Evolutionary conservation across 495 filamentous ascomycete species (phyloP).

Genomic region (Penicillium bovifimosum): DNA sequence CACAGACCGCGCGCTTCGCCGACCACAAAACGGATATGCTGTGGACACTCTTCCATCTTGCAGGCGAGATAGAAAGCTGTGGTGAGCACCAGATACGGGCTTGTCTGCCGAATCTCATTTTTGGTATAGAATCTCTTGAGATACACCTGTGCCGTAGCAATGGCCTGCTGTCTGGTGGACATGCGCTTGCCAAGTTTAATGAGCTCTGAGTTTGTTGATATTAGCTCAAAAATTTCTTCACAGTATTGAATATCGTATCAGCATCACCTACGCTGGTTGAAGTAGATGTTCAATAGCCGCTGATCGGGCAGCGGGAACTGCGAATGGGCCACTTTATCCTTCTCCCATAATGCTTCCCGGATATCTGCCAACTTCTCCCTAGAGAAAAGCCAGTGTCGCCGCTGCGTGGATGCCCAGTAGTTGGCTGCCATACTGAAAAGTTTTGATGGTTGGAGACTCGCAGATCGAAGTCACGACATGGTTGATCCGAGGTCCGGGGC

Average conservation of each 20-base stretch:
- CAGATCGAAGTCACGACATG: constrained; percentile 1
- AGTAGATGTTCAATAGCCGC: constrained; percentile 82
- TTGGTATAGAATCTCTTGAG: constrained; percentile 89
- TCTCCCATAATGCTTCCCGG: constrained; percentile 66
- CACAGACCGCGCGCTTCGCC: constrained; percentile 81
- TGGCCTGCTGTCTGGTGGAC: constrained; percentile 76
- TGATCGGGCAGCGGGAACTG: constrained; percentile 77
- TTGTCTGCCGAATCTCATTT: constrained; percentile 86
- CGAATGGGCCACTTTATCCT: constrained; percentile 62
- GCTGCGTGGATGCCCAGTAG: constrained; percentile 94
- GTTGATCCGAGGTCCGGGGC: neutral
- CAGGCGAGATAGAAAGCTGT: constrained; percentile 93
- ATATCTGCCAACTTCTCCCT: constrained; percentile 67
- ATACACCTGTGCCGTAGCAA: constrained; percentile 94
- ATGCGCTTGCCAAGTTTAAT: constrained; percentile 74
- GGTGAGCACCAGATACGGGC: constrained; percentile 84
- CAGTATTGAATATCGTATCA: neutral
- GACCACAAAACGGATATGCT: constrained; percentile 86
- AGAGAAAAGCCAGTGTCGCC: constrained; percentile 83
- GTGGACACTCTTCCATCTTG: constrained; percentile 98
- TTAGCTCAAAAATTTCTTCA: constrained; percentile 3
- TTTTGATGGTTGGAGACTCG: constrained; percentile 1
- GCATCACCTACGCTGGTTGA: constrained; percentile 68
- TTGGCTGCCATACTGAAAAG: constrained; percentile 77
- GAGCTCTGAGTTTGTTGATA: constrained; percentile 58